phyloP scores from a whole-genome alignment of 495 filamentous ascomycete species.

The Aspergillus bridgeri region DNA sequence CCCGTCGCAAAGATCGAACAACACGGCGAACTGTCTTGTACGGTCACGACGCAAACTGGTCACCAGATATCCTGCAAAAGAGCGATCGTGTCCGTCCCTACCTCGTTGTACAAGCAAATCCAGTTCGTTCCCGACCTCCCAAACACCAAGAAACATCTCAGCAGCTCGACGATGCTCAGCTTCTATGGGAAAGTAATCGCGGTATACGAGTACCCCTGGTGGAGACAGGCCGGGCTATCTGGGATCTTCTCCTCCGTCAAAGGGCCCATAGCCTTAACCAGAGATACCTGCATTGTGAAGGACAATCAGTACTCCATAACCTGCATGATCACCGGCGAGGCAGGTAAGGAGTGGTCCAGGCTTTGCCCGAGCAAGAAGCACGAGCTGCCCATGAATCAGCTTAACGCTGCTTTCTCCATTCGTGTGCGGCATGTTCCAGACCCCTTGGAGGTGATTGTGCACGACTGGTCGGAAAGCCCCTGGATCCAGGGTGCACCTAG shows the following conservation, averaged over 20 bases:
- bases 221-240: background rate
- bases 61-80: background rate
- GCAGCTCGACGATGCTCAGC: background rate
- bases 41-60: background rate
- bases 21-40: background rate
- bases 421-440: background rate
- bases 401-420: background rate
- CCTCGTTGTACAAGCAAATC: background rate
- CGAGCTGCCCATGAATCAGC: background rate
- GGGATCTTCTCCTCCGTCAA: background rate
- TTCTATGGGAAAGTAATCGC: background rate
- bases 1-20: background rate
- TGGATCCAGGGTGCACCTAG: constrained; percentile 6
- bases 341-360: background rate
- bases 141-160: background rate
- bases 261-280: background rate
- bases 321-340: background rate
- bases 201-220: background rate
- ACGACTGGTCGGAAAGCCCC: background rate
- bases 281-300: background rate
- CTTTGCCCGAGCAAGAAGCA: background rate
- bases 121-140: background rate
- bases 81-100: background rate
- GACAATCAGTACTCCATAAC: background rate
- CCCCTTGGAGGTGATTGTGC: background rate